These are phyloP conservation scores for Chaetomium strumarium DNA, from an alignment of 2,329 filamentous ascomycete species.

Conservation along the genomic window DNA sequence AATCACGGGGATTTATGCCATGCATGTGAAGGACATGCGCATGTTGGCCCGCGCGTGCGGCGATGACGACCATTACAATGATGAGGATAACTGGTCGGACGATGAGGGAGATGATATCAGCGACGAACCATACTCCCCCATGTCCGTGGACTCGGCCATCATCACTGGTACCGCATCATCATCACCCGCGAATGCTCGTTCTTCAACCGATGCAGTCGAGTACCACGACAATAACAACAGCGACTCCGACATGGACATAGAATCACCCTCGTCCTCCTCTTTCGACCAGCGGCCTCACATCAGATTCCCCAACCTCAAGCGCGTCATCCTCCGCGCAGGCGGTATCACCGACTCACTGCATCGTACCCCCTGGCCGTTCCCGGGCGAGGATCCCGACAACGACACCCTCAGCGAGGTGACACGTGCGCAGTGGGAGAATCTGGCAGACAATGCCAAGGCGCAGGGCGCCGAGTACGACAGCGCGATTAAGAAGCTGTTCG, in stretches of 20 bases:
- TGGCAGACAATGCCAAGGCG: not conserved
- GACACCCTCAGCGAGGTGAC: not conserved
- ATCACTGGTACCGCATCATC: too few species aligned
- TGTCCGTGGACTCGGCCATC: too few species aligned
- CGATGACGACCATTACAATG: not conserved
- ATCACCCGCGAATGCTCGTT: too few species aligned
- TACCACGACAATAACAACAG: too few species aligned
- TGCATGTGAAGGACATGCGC: not conserved
- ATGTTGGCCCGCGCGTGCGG: not conserved
- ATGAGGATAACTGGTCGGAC: not conserved
- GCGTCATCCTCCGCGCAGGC: not conserved
- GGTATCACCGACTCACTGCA: too few species aligned
- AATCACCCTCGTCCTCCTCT: too few species aligned
- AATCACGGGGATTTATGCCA: constrained; percentile 3
- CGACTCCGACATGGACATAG: too few species aligned
- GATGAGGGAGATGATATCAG: not conserved
- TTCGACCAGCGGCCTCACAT: not conserved
- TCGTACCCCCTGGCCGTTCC: not conserved
- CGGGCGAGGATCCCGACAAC: not conserved
- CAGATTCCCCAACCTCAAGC: not conserved
- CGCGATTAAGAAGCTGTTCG: not conserved
- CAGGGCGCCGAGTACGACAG: not conserved
- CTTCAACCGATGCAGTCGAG: too few species aligned
- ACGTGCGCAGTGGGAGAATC: not conserved
- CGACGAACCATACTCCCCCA: too few species aligned